These are phyloP conservation scores for Elaeis guineensis DNA, from an alignment of 176 grass and related monocot genomes.

Conservation along the genomic window DNA sequence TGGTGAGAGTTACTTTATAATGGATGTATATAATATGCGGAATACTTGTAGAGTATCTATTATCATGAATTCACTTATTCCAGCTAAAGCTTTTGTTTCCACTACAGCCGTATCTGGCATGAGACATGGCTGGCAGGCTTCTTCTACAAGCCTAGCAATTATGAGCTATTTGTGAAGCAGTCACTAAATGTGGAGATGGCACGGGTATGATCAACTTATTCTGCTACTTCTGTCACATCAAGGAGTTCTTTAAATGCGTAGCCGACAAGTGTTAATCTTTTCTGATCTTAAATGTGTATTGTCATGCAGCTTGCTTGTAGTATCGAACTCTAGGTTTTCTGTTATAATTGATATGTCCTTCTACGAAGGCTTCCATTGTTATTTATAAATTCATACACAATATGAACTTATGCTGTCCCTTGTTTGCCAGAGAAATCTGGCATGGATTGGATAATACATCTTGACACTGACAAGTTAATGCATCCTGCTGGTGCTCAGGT, in stretches of 20 bases:
- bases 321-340: too few relatives aligned
- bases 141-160: slow-evolving; percentile 98
- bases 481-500: slow-evolving; percentile 63
- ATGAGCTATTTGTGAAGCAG: slow-evolving; percentile 97
- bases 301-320: too few relatives aligned
- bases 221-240: neutral
- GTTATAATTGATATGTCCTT: too few relatives aligned
- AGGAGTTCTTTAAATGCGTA: neutral
- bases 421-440: slow-evolving; percentile 45
- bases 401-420: neutral
- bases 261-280: too few relatives aligned
- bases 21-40: neutral
- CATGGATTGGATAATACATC: slow-evolving; percentile 99
- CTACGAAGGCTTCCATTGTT: too few relatives aligned
- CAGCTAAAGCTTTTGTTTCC: slow-evolving; percentile 6
- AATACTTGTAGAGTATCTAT: neutral
- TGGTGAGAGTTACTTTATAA: neutral
- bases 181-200: slow-evolving; percentile 99
- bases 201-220: slow-evolving; percentile 38
- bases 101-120: slow-evolving; percentile 69
- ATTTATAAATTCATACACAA: too few relatives aligned
- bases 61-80: neutral
- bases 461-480: slow-evolving; percentile 89
- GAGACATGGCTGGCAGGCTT: slow-evolving; percentile 86
- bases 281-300: too few relatives aligned